Evolutionary conservation across 352 stramenopile genomes (phyloP), one percentile per base, ranked within the genome.

Genomic region (Peronospora destructor): DNA sequence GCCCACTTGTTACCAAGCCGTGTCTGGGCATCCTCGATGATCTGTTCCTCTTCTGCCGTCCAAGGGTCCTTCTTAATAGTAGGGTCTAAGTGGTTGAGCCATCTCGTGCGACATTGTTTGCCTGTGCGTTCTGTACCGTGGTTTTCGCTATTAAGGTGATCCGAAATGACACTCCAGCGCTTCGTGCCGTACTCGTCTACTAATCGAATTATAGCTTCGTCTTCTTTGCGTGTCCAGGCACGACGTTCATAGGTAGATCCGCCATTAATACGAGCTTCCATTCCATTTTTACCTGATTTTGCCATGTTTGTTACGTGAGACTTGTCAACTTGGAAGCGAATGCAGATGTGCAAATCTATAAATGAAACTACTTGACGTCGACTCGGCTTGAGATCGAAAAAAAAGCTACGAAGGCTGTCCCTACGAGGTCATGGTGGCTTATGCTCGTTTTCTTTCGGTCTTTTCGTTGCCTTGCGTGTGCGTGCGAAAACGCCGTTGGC

Each of bases 1-100:
- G 91, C 91, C 96, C 96, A 99, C 46, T 97, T 94, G 74, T 99
- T 99, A 13, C 96, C 96, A 23, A 95, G 83, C 16, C 84, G 66
- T 16, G 76, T 90, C 56, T 97, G 88, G 4, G 82, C 80, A 47
- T 92, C 76, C 42, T 95, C 84, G 35, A 97, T 92, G 37, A 95
- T 78, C 43, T 88, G 76, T 45, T 97, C 90, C 46, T 97, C 90
- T 36, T 96, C 81, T 0, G 75, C 61, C 0, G 81, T 90, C 81
- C 81, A 92, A n/a, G 81, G 81, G 36, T 90, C 81, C 36, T 90
- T 90, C 54, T 92, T 92, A 54, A 92, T 90, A 9, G 76, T 87
- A 14, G 81, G 81, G 38, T 92, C 81, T 37, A 92, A 58, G 45
- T 92, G 81, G 42, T 92, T 92, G 12, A 92, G 63, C 81, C 81